Evolutionary conservation across 2,329 filamentous ascomycete species (phyloP).

Genomic region (Penicillium sp.): DNA sequence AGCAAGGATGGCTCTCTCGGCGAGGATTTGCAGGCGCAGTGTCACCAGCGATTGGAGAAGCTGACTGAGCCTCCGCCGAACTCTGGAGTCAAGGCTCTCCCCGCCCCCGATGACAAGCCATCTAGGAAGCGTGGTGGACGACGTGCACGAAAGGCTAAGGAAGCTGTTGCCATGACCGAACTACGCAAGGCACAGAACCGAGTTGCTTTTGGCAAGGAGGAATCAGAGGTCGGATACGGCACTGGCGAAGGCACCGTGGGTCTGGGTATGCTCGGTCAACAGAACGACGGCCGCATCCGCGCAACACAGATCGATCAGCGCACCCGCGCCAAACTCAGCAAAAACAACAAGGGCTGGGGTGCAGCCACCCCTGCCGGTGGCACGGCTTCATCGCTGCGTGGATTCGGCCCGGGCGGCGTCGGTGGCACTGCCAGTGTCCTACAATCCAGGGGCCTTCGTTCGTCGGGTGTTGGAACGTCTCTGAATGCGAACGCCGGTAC

Average conservation of each 20-base stretch:
- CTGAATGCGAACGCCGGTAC: conserved; percentile 65
- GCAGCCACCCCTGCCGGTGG: conserved; percentile 55
- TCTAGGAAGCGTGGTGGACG: conserved; percentile 86
- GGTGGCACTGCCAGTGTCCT: conserved; percentile 63
- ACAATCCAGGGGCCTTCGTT: conserved; percentile 71
- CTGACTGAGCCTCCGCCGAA: conserved; percentile 87
- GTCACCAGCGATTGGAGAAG: conserved; percentile 82
- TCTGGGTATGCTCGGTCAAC: conserved; percentile 89
- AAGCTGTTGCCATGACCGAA: conserved; percentile 94
- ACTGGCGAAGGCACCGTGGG: conserved; percentile 79
- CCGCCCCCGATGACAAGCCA: conserved; percentile 92
- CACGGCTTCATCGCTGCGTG: conserved; percentile 74
- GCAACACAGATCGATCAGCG: conserved; percentile 86
- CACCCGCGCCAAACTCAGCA: conserved; percentile 86
- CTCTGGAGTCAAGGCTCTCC: conserved; percentile 78
- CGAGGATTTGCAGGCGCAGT: conserved; percentile 74
- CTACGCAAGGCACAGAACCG: conserved; percentile 93
- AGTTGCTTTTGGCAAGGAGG: conserved; percentile 92
- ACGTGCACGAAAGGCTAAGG: conserved; percentile 88
- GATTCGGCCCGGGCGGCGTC: conserved; percentile 62
- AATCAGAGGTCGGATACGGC: conserved; percentile 87
- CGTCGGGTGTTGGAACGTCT: conserved; percentile 73
- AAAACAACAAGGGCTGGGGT: conserved; percentile 96
- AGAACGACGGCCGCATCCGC: conserved; percentile 83
- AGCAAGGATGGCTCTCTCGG: conserved; percentile 77